Evolutionary conservation across 805 yeast genomes (phyloP).

Genomic region (Hanseniaspora nectarophila): DNA sequence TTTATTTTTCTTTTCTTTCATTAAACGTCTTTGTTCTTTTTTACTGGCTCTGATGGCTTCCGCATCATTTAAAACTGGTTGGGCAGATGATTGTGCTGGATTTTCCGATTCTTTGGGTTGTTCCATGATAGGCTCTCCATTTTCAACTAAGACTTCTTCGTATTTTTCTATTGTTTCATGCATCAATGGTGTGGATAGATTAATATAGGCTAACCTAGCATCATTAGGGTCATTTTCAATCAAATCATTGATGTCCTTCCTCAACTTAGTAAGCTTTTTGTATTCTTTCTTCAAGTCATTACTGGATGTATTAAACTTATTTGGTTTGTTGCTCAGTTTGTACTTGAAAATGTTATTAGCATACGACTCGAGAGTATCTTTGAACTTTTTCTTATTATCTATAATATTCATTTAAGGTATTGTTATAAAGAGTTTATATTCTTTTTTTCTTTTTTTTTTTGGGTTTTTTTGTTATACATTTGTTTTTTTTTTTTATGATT

Average conservation of each 20-base stretch:
- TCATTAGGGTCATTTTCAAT: not conserved
- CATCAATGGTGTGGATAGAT: not conserved
- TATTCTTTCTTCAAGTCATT: slow-evolving; percentile 83
- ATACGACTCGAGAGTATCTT: slow-evolving; percentile 8
- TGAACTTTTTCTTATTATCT: slow-evolving; percentile 12
- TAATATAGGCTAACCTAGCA: not conserved
- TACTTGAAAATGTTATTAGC: slow-evolving; percentile 9
- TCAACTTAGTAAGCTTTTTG: slow-evolving; percentile 78
- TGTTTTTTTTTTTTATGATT: no score
- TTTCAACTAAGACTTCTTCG: slow-evolving; percentile 10
- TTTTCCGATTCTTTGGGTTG: not conserved
- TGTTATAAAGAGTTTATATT: not conserved
- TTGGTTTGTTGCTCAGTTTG: slow-evolving; percentile 12
- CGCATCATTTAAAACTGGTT: slow-evolving; percentile 1
- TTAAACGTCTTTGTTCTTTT: slow-evolving; percentile 27
- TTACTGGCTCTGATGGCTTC: slow-evolving; percentile 25
- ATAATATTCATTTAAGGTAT: slow-evolving; percentile 4
- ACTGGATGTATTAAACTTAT: slow-evolving; percentile 7
- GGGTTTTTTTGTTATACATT: no score
- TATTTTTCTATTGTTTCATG: slow-evolving; percentile 6
- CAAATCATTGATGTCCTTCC: slow-evolving; percentile 71
- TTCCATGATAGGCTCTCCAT: slow-evolving; percentile 12
- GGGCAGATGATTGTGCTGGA: not conserved
- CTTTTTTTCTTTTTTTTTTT: not conserved
- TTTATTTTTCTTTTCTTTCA: slow-evolving; percentile 29